Evolutionary conservation across 345 rosid species (phyloP).

Genomic region (Brassica juncea): DNA sequence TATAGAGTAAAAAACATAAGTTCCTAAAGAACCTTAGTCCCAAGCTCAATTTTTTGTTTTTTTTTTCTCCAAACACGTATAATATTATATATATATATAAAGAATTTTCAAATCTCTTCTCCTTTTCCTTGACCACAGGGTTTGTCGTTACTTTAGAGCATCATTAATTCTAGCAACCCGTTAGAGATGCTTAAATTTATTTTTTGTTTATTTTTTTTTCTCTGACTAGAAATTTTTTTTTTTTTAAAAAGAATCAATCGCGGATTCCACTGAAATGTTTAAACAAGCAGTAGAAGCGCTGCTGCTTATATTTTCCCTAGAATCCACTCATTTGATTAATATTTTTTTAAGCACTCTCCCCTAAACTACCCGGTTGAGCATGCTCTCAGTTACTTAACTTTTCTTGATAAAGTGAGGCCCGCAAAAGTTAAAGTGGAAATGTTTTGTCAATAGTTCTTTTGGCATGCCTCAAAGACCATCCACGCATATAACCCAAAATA

Average conservation of each 20-base stretch:
- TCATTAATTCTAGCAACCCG: too few relatives aligned
- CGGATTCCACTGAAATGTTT: too few relatives aligned
- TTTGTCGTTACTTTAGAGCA: background rate
- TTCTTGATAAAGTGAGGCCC: constrained; percentile 6
- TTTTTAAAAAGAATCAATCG: too few relatives aligned
- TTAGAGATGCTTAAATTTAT: too few relatives aligned
- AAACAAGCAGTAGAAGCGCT: too few relatives aligned
- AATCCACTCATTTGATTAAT: too few relatives aligned
- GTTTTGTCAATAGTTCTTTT: background rate
- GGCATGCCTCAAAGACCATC: constrained; percentile 17
- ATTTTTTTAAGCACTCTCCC: too few relatives aligned
- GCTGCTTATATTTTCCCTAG: too few relatives aligned
- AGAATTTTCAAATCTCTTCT: background rate
- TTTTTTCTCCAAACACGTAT: background rate
- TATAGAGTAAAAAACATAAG: background rate
- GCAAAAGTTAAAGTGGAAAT: constrained; percentile 8
- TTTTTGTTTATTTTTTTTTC: too few relatives aligned
- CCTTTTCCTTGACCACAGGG: background rate
- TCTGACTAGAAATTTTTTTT: too few relatives aligned
- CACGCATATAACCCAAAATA: constrained; percentile 31
- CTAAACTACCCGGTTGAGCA: too few relatives aligned
- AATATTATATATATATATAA: background rate
- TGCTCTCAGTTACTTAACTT: too few relatives aligned
- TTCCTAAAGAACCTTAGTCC: background rate
- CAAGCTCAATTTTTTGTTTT: background rate